Evolutionary conservation across 805 yeast species (phyloP).

Genomic region (Wickerhamomyces hampshirensis): DNA sequence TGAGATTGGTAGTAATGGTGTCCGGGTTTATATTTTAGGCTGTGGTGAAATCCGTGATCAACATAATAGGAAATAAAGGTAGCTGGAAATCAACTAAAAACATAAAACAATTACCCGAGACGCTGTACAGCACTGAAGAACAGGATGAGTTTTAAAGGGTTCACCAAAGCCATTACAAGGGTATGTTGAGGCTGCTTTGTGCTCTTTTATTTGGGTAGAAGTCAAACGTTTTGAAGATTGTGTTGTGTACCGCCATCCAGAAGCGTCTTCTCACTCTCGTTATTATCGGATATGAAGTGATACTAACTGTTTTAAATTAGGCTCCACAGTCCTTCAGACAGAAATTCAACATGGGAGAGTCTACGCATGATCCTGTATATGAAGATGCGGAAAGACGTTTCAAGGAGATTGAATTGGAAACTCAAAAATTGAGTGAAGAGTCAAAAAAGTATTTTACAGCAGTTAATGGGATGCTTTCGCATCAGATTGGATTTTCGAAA

Average conservation of each 20-base stretch:
- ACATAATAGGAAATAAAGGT: no score
- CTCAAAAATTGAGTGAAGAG: conserved; percentile 85
- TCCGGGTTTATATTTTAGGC: neutral
- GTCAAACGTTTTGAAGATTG: no score
- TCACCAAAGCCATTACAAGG: conserved; percentile 72
- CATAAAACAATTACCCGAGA: no score
- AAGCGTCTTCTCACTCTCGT: conserved; percentile 1
- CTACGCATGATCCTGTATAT: conserved; percentile 82
- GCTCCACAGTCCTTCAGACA: conserved; percentile 92
- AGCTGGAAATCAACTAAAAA: no score
- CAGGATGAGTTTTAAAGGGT: conserved; percentile 90
- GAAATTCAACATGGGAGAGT: conserved; percentile 82
- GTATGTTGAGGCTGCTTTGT: conserved; percentile 22
- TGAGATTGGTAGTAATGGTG: no score
- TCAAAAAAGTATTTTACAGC: conserved; percentile 87
- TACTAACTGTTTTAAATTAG: conserved; percentile 13
- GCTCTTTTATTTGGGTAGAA: no score
- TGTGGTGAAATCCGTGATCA: neutral
- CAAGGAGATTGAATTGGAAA: conserved; percentile 84
- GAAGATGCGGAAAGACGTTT: conserved; percentile 95
- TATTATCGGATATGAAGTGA: neutral
- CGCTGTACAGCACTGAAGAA: no score
- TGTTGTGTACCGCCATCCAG: neutral
- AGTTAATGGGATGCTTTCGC: conserved; percentile 88
- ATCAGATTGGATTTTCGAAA: conserved; percentile 92